Conservation (phyloP, 768 basidiomycete genomes). For the Phlebiopsis gigantea region DNA sequence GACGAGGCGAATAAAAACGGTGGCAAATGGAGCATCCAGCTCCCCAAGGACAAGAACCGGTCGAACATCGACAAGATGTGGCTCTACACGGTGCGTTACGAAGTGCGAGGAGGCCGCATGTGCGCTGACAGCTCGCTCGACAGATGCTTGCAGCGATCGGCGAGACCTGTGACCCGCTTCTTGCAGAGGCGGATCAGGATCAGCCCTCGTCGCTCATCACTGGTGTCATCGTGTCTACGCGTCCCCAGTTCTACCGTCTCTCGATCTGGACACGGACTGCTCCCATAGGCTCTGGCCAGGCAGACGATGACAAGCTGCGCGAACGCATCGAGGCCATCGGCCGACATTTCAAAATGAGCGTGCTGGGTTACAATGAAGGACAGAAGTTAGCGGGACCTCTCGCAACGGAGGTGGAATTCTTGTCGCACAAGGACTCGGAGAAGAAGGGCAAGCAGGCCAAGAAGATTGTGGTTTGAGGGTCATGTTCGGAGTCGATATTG, state of each 20-base stretch:
- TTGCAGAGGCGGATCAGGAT: slow-evolving; percentile 44
- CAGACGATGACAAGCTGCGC: slow-evolving; percentile 53
- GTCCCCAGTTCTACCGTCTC: slow-evolving; percentile 92
- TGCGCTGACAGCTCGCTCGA: not conserved
- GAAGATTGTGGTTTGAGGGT: slow-evolving; percentile 67
- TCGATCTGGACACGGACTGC: slow-evolving; percentile 97
- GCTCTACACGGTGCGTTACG: slow-evolving; percentile 80
- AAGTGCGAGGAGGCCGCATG: not conserved
- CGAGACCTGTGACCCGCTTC: slow-evolving; percentile 93
- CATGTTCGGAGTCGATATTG: not conserved
- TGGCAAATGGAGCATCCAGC: slow-evolving; percentile 98
- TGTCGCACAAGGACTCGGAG: slow-evolving; percentile 93
- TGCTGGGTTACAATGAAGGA: slow-evolving; percentile 75
- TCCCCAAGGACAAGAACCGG: slow-evolving; percentile 93
- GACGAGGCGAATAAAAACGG: slow-evolving; percentile 95
- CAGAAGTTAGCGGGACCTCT: slow-evolving; percentile 78
- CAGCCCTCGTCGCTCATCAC: slow-evolving; percentile 55
- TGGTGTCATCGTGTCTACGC: slow-evolving; percentile 76
- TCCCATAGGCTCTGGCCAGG: slow-evolving; percentile 34
- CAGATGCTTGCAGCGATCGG: slow-evolving; percentile 99
- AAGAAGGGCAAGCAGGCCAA: slow-evolving; percentile 83
- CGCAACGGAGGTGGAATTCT: slow-evolving; percentile 91
- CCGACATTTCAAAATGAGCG: slow-evolving; percentile 84
- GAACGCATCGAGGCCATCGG: slow-evolving; percentile 83
- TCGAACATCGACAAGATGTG: slow-evolving; percentile 88